These are phyloP conservation scores for Centrapalus pauciflorus DNA, from an alignment of 129 eudicot genomes.

Conservation along the genomic window DNA sequence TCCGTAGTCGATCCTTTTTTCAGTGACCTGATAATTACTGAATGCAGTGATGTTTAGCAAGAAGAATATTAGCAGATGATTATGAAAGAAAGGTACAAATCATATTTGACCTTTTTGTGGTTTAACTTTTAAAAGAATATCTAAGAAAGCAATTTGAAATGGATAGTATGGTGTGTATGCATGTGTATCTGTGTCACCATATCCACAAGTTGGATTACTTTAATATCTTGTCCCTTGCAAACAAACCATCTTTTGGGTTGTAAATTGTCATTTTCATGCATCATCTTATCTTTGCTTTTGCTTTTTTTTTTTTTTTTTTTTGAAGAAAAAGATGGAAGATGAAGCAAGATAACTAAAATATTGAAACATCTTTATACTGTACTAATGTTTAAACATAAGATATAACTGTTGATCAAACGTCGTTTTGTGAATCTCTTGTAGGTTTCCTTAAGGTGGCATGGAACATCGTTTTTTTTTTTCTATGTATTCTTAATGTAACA, in stretches of 20 bases:
- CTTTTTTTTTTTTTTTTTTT: background rate
- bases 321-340: too few relatives aligned
- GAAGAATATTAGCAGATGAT: slow-evolving; percentile 2
- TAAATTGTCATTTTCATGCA: slow-evolving; percentile 14
- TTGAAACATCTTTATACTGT: too few relatives aligned
- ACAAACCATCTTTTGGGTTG: slow-evolving; percentile 5
- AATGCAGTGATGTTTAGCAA: background rate
- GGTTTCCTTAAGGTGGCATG: too few relatives aligned
- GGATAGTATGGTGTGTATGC: slow-evolving; percentile 7
- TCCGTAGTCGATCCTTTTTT: slow-evolving; percentile 68
- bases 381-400: too few relatives aligned
- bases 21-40: slow-evolving; percentile 35
- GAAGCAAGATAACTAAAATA: too few relatives aligned
- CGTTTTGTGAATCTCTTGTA: too few relatives aligned
- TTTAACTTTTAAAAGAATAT: slow-evolving; percentile 14
- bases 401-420: too few relatives aligned
- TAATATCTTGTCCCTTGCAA: slow-evolving; percentile 8
- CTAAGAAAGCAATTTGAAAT: slow-evolving; percentile 9
- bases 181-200: slow-evolving; percentile 27
- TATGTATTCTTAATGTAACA: too few relatives aligned
- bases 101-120: slow-evolving; percentile 13
- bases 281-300: slow-evolving; percentile 22
- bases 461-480: too few relatives aligned
- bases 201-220: slow-evolving; percentile 16
- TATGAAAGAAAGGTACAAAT: slow-evolving; percentile 17